Evolutionary conservation across 148 eudicot species (phyloP).

Genomic region (Arbutus unedo): DNA sequence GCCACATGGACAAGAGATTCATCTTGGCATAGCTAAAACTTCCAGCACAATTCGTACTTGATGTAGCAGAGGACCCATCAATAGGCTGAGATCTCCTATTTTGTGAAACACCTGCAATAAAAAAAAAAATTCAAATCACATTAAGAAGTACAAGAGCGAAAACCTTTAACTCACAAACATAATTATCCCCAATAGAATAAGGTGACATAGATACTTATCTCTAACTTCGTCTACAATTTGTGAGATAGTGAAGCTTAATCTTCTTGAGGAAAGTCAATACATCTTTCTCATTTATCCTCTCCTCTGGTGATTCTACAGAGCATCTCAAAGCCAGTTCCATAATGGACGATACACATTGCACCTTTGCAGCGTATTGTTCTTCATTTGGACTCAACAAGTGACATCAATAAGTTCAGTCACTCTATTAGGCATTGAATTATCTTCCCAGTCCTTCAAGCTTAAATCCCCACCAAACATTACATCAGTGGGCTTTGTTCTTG

Average conservation of each 20-base stretch:
- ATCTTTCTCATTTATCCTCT: not conserved
- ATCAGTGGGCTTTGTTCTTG: not conserved
- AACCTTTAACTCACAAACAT: not conserved
- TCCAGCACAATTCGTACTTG: not conserved
- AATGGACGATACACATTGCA: slow-evolving; percentile 27
- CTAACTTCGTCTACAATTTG: not conserved
- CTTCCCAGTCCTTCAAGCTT: not conserved
- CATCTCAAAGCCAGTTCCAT: slow-evolving; percentile 30
- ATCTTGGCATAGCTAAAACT: not conserved
- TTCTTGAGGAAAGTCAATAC: not conserved
- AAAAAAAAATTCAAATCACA: too few relatives aligned
- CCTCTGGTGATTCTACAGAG: not conserved
- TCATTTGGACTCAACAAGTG: not conserved
- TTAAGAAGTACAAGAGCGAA: not conserved
- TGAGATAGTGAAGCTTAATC: not conserved
- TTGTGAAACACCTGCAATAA: not conserved
- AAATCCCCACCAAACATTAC: not conserved
- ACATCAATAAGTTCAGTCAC: not conserved
- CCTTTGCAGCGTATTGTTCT: not conserved
- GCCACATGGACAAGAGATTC: not conserved
- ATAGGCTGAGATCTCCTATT: not conserved
- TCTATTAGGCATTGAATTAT: not conserved
- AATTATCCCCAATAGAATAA: not conserved
- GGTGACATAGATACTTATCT: not conserved
- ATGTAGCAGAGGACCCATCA: not conserved